Conservation (phyloP, 371 early-diverging fungal genomes). For the Apophysomyces variabilis region DNA sequence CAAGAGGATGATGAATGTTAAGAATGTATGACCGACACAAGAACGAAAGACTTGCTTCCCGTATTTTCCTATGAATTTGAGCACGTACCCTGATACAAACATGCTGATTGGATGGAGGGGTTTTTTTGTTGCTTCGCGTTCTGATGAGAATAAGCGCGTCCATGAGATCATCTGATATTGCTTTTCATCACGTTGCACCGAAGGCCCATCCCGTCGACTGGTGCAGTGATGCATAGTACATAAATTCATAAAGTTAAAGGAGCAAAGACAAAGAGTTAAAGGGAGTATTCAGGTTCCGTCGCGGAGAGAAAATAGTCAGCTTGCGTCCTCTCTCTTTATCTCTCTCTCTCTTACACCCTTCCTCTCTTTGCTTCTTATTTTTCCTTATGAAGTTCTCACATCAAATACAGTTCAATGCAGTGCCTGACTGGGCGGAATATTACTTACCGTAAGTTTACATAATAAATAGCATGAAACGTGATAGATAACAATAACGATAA, state of each 20-base stretch:
- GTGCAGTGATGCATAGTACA: no score
- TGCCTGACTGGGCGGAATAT: conserved; percentile 90
- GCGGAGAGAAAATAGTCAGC: not conserved
- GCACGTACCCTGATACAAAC: not conserved
- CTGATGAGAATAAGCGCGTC: not conserved
- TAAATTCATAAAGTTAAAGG: not conserved
- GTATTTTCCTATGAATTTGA: not conserved
- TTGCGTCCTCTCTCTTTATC: no score
- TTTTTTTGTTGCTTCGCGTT: not conserved
- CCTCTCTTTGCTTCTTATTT: not conserved
- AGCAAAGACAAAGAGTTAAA: not conserved
- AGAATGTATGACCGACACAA: conserved; percentile 1
- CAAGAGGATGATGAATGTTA: no score
- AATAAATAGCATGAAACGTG: no score
- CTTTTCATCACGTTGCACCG: no score
- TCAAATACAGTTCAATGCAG: conserved; percentile 87
- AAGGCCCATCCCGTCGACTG: no score
- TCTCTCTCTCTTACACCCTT: no score
- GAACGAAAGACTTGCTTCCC: not conserved
- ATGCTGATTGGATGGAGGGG: not conserved
- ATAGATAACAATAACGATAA: no score
- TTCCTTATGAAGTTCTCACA: conserved; percentile 62
- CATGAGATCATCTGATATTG: no score
- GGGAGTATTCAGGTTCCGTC: conserved; percentile 7
- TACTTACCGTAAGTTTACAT: conserved; percentile 64